Evolutionary conservation across 257 asterid species (phyloP).

Genomic region (Mitragyna speciosa): DNA sequence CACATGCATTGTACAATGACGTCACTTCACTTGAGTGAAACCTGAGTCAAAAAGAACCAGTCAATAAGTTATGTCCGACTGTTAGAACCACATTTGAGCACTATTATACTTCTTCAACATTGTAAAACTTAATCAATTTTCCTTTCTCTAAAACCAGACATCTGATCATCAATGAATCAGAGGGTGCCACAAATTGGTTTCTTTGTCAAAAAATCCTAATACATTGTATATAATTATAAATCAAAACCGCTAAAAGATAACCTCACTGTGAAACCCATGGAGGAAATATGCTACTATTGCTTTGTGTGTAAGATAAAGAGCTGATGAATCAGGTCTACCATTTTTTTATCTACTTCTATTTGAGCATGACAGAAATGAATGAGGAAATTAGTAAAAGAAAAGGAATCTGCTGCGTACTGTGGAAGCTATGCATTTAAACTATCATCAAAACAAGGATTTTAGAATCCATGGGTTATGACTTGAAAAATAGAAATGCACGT

Average conservation of each 20-base stretch:
- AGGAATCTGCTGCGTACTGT: not conserved
- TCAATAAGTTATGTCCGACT: not conserved
- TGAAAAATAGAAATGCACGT: slow-evolving; percentile 25
- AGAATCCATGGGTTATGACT: not conserved
- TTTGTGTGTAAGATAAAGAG: not conserved
- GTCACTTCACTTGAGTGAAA: not conserved
- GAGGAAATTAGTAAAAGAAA: not conserved
- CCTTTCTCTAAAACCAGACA: not conserved
- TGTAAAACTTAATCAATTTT: not conserved
- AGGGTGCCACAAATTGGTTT: not conserved
- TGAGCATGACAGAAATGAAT: not conserved
- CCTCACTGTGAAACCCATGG: not conserved
- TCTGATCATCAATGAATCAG: not conserved
- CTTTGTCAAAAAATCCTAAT: not conserved
- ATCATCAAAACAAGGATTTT: not conserved
- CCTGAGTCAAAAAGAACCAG: not conserved
- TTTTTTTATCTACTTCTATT: not conserved
- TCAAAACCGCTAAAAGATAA: not conserved
- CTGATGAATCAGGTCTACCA: not conserved
- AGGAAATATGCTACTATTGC: not conserved
- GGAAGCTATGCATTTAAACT: not conserved
- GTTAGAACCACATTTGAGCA: not conserved
- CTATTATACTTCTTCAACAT: too few species aligned
- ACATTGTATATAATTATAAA: not conserved
- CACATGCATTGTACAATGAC: not conserved